Percentiles rank a stretch among this genome's conserved stretches.
phyloP scores from a whole-genome alignment of 257 asterid genomes.

The Lycium barbarum region DNA sequence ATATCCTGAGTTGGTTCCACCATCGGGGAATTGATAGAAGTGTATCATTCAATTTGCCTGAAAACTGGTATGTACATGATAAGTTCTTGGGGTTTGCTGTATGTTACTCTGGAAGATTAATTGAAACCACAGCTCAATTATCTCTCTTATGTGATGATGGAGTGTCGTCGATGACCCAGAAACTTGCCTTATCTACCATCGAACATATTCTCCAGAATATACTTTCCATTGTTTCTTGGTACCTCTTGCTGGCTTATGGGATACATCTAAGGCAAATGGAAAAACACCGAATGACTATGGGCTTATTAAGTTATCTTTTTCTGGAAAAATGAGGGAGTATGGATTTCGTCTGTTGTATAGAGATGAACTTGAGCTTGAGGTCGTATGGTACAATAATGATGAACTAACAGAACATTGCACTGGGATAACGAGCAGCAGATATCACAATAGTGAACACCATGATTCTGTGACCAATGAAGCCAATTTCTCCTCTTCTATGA shows the following conservation, averaged over 20 bases:
- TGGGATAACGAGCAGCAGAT: background rate
- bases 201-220: background rate
- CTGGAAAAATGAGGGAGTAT: background rate
- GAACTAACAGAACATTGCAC: background rate
- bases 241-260: background rate
- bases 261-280: background rate
- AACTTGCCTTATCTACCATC: background rate
- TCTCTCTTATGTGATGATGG: background rate
- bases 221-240: background rate
- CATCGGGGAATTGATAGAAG: background rate
- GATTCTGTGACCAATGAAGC: background rate
- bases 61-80: background rate
- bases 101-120: background rate
- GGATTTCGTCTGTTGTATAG: background rate
- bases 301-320: background rate
- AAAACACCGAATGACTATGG: background rate
- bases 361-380: background rate
- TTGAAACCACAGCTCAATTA: background rate
- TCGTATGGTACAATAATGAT: background rate
- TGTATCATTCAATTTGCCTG: background rate
- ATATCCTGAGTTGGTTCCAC: background rate
- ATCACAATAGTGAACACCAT: background rate
- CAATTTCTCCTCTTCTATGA: background rate
- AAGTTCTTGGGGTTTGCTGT: background rate
- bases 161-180: background rate